Evolutionary conservation across 2,329 filamentous ascomycete genomes (phyloP).

Genomic region (Fusarium pseudograminearum): DNA sequence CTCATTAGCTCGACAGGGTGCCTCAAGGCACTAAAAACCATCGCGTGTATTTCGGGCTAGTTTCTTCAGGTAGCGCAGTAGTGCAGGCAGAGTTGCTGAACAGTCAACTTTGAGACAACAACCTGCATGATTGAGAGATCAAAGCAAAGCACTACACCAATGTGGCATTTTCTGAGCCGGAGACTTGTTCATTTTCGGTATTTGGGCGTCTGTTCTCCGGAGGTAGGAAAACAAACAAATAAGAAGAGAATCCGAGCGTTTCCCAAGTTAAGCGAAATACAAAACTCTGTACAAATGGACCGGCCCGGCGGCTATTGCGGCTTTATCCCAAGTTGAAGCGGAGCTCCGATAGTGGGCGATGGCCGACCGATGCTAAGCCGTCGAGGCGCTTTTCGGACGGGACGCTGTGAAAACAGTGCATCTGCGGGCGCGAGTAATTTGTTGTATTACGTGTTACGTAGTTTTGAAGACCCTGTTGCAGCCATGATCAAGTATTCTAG

Average conservation of each 20-base stretch:
- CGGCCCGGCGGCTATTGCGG: constrained; percentile 50
- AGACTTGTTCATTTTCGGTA: constrained; percentile 6
- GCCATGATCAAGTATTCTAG: background rate
- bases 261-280: constrained; percentile 12
- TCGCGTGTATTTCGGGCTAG: constrained; percentile 35
- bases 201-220: background rate
- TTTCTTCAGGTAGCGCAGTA: constrained; percentile 33
- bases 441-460: constrained; percentile 3
- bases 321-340: constrained; percentile 33
- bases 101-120: constrained; percentile 35
- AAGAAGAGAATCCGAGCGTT: background rate
- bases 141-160: constrained; percentile 21
- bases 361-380: constrained; percentile 42
- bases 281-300: constrained; percentile 39
- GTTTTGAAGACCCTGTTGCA: background rate
- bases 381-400: constrained; percentile 17
- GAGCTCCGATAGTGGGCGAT: constrained; percentile 35
- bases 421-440: constrained; percentile 12
- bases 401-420: constrained; percentile 26
- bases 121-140: constrained; percentile 11
- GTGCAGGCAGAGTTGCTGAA: constrained; percentile 11
- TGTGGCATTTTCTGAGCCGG: constrained; percentile 18
- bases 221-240: background rate
- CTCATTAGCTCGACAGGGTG: constrained; percentile 17
- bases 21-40: constrained; percentile 23